Conservation (phyloP, 2,329 filamentous ascomycete species). For the Alternaria dauci region DNA sequence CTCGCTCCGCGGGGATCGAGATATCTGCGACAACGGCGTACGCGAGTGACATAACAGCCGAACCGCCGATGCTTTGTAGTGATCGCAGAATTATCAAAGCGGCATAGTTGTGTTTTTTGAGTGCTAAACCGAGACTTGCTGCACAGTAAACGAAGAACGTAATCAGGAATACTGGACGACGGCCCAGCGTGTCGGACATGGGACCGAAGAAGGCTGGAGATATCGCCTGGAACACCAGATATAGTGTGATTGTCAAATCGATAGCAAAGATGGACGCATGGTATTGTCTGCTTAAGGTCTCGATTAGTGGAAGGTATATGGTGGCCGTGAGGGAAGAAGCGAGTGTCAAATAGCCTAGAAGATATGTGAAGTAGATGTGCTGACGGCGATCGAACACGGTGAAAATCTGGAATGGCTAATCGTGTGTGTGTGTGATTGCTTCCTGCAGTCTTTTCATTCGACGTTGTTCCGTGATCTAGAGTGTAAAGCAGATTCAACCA, state of each 20-base stretch:
- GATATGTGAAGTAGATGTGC: neutral
- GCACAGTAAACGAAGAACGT: neutral
- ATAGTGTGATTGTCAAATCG: neutral
- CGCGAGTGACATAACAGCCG: neutral
- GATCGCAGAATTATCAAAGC: neutral
- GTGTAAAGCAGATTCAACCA: too few relatives aligned
- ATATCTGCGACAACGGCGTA: neutral
- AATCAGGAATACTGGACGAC: neutral
- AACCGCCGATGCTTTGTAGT: neutral
- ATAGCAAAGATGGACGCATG: neutral
- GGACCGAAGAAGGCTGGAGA: neutral
- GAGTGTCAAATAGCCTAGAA: neutral
- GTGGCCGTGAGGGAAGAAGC: neutral
- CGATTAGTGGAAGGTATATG: neutral
- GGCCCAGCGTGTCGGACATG: neutral
- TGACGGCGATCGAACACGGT: too few relatives aligned
- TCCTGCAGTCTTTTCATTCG: too few relatives aligned
- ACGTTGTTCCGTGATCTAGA: too few relatives aligned
- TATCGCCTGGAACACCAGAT: neutral
- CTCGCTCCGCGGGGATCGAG: neutral
- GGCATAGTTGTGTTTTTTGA: neutral
- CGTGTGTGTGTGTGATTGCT: too few relatives aligned
- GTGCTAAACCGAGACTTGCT: neutral
- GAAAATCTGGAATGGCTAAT: too few relatives aligned
- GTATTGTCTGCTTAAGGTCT: neutral